Conservation (phyloP, 306 rosid genomes). For the Lupinus albus region DNA sequence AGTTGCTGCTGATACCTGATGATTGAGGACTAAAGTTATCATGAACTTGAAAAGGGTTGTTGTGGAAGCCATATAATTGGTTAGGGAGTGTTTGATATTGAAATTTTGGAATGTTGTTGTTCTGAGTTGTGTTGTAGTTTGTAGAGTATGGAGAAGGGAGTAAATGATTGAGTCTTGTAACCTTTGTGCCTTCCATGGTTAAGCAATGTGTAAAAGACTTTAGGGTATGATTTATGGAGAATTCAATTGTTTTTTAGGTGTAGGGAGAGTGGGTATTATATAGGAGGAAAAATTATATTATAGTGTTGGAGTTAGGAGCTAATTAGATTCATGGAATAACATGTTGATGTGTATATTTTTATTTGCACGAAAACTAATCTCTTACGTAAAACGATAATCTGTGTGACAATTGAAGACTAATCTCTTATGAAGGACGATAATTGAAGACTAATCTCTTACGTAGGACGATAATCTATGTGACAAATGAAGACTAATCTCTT, state of each 20-base stretch:
- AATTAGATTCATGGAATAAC: conserved; percentile 41
- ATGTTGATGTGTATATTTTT: conserved; percentile 31
- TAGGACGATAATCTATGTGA: too few species aligned
- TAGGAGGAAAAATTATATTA: too few species aligned
- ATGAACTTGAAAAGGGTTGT: conserved; percentile 39
- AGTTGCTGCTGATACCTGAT: conserved; percentile 68
- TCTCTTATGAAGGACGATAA: too few species aligned
- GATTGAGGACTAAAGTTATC: conserved; percentile 59
- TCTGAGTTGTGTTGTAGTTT: conserved; percentile 45
- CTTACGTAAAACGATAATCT: too few species aligned
- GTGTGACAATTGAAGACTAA: too few species aligned
- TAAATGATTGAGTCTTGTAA: conserved; percentile 56
- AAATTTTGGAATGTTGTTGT: conserved; percentile 46
- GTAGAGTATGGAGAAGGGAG: conserved; percentile 53
- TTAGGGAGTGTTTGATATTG: conserved; percentile 49
- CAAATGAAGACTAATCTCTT: too few species aligned
- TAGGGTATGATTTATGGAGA: conserved; percentile 27
- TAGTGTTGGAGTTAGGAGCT: conserved; percentile 32
- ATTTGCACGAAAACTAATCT: not conserved
- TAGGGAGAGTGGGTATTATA: conserved; percentile 55
- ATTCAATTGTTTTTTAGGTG: conserved; percentile 45
- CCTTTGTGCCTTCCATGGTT: conserved; percentile 68
- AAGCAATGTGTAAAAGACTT: conserved; percentile 8
- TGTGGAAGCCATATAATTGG: conserved; percentile 52
- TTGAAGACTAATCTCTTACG: too few species aligned